Evolutionary conservation across 176 grass and related monocot genomes (phyloP), one percentile per base, ranked within the genome.

Genomic region (Chrysopogon serrulatus): DNA sequence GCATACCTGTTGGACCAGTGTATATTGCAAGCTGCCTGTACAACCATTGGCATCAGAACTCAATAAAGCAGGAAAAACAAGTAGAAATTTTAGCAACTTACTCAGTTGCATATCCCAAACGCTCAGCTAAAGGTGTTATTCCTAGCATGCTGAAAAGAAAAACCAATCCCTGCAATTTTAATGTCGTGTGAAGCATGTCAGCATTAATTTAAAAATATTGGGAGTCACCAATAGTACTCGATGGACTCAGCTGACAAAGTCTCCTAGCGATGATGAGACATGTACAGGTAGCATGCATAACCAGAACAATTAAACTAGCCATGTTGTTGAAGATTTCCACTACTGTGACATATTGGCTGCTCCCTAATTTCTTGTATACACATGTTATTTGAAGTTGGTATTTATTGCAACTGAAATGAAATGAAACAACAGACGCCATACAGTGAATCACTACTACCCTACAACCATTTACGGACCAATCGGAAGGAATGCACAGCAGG

Each of bases 91-190:
- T 71, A 88, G 14, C 65, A 61, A 91, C 90, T 96, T 74, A 96
- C 94, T 96, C 94, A 24, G 87, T 96, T 78, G 87, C 90, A 91
- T 90, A 96, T 65, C 94, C 90, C 84, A 96, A 74, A 14, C 94
- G 94, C 78, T 96, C 94, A 19, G 94, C 94, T 77, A 96, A 74
- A 7, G 94, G 94, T 77, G 85, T 88, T 86, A 96, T 90, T 34
- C 94, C 94, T 83, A 96, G 24, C 88, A 96, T 91, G 86, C 91
- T 93, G 77, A 88, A 96, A 68, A 92, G 68, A 61, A 93, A 96
- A 53, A 96, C 65, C 78, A 92, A 42, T 45, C 82, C 94, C 94
- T 93, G 87, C 63, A 86, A 75, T 65, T 73, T 62, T 17, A 8
- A 41, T 40, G 30, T 10, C 49, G 6, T 37, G 36, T 31, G 86